A percentile compares a stretch with the other conserved stretches of the same genome.
These are phyloP conservation scores for Gossypium davidsonii DNA, from an alignment of 441 rosid genomes.

Conservation along the genomic window DNA sequence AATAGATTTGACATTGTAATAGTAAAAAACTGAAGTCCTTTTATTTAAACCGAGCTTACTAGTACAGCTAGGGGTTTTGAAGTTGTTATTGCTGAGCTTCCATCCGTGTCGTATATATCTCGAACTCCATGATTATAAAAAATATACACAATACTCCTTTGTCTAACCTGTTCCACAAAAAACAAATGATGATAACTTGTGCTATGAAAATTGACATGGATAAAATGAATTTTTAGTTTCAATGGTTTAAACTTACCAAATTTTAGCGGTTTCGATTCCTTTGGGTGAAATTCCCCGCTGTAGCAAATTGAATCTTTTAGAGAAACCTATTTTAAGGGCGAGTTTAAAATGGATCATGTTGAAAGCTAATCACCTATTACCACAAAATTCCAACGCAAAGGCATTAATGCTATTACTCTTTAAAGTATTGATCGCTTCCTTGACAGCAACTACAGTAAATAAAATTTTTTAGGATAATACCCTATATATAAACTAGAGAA, in stretches of 20 bases:
- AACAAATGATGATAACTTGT: neutral
- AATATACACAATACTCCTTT: conserved; percentile 88
- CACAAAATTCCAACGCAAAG: conserved; percentile 86
- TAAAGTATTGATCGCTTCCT: conserved; percentile 66
- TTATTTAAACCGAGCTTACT: conserved; percentile 28
- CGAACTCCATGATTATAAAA: conserved; percentile 77
- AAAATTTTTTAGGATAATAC: neutral
- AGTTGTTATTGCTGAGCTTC: conserved; percentile 63
- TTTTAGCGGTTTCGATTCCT: conserved; percentile 87
- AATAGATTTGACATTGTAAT: neutral
- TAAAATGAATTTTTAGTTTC: neutral
- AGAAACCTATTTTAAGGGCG: conserved; percentile 22
- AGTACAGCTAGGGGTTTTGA: conserved; percentile 78
- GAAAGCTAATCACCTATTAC: conserved; percentile 68
- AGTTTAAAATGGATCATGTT: conserved; percentile 17
- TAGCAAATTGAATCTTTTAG: conserved; percentile 41
- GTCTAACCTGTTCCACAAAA: conserved; percentile 52
- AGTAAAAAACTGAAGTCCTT: too few species aligned
- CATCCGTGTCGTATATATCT: conserved; percentile 58
- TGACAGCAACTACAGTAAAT: conserved; percentile 58
- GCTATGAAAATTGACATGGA: neutral
- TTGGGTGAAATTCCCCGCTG: conserved; percentile 96
- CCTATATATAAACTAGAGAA: neutral
- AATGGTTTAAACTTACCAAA: conserved; percentile 56
- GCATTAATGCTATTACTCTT: conserved; percentile 60